Base-by-base conservation (phyloP, 2,329 filamentous ascomycete genomes). In the Penicillium sp. region DNA sequence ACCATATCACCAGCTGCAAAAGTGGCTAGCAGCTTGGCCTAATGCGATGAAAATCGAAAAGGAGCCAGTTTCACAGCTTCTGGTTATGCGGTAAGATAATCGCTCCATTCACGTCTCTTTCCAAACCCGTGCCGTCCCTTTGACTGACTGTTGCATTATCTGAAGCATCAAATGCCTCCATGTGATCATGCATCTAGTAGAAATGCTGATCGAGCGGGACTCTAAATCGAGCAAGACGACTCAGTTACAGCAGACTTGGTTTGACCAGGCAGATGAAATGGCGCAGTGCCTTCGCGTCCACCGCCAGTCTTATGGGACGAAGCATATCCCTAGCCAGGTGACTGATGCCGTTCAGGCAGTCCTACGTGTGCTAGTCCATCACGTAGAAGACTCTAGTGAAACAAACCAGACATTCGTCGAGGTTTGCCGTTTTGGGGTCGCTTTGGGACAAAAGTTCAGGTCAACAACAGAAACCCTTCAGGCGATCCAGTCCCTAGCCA, bases 111-210 rank as follows among this genome's bases (percentile, higher is more conserved):
- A 24, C 6, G 3, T 21, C 13, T 16, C 14, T 40, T 16, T 24
- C 14, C 2, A 21, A 19, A 9, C 6, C 13, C 3, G 21, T 5
- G 6, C 6, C 36, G 2, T 39, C 18, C 9, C 5, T 28, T 28
- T 14, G 46, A 28, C 56, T 69, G 43, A 67, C 28, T 16, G 6
- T 31, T 21, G 24, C 10, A 9, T 11, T 3, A 2, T 21, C 9
- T 34, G 26, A 56, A 71, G 70, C 45, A 64, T 71, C 16, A 65
- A 64, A 51, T 71, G 55, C 28, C 59, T 70, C 43, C 60, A 68
- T 26, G 56, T 54, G 9, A 60, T 61, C 13, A 64, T 71, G 19
- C 47, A 49, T n/a, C 52, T 73, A n/a, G 63, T 66, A 29, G 59
- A 62, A 10, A 52, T 55, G 21, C 48, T 71, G 24, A 51, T 66